Conservation (phyloP, 2,329 filamentous ascomycete genomes). For the Neoscytalidium dimidiatum region DNA sequence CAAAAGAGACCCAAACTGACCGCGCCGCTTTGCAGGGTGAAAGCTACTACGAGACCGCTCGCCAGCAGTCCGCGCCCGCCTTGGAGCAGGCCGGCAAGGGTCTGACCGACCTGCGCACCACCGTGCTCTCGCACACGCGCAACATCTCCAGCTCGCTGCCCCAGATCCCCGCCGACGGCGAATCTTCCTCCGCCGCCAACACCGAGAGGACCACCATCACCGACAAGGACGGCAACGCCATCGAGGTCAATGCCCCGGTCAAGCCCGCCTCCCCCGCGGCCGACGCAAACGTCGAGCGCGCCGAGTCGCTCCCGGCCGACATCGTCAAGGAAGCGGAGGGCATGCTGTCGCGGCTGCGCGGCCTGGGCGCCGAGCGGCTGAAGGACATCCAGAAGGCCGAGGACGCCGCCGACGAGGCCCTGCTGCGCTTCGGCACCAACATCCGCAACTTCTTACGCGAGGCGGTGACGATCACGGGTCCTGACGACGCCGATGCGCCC, state of each 20-base stretch:
- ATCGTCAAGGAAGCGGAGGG: conserved; percentile 59
- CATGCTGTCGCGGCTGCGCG: conserved; percentile 74
- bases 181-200: conserved; percentile 24
- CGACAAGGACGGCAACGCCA: conserved; percentile 29
- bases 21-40: conserved; percentile 62
- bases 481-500: conserved; percentile 47
- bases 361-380: conserved; percentile 77
- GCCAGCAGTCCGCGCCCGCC: conserved; percentile 79
- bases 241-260: conserved; percentile 16
- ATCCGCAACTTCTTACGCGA: conserved; percentile 88
- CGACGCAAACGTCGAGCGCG: conserved; percentile 40
- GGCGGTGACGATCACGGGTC: conserved; percentile 84
- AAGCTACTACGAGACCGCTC: conserved; percentile 79
- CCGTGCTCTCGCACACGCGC: conserved; percentile 70
- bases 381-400: conserved; percentile 91
- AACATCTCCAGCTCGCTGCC: conserved; percentile 52
- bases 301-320: conserved; percentile 50
- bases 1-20: neutral
- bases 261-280: conserved; percentile 25
- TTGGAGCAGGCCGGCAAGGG: conserved; percentile 81
- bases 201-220: conserved; percentile 23
- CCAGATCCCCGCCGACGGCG: conserved; percentile 24
- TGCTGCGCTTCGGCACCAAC: conserved; percentile 87
- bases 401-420: conserved; percentile 92
- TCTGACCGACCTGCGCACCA: conserved; percentile 59